A percentile compares a stretch with the other conserved stretches of the same genome.
Evolutionary conservation across 164 flowering plant genomes (phyloP).

Genomic region (Vitis vinifera): DNA sequence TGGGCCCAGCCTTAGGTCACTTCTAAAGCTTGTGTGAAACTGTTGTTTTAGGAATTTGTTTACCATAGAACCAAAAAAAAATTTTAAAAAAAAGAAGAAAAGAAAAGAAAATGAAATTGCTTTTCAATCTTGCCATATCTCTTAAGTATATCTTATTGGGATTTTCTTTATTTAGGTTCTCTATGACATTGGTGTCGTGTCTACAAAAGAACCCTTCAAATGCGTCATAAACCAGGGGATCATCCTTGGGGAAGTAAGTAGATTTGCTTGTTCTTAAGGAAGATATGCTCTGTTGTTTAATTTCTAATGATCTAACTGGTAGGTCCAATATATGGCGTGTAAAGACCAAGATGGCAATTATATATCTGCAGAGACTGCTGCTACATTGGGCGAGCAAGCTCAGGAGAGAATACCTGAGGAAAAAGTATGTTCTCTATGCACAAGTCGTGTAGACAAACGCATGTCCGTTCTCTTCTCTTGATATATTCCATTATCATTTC

Average conservation of each 20-base stretch:
- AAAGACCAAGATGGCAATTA: conserved; percentile 65
- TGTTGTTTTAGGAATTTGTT: neutral
- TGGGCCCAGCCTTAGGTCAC: no score
- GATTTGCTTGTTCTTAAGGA: conserved; percentile 8
- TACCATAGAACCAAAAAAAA: neutral
- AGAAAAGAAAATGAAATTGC: no score
- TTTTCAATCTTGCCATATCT: neutral
- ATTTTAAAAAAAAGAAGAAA: no score
- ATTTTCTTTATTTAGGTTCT: conserved; percentile 63
- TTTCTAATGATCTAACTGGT: conserved; percentile 32
- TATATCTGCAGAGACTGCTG: conserved; percentile 67
- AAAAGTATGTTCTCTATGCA: conserved; percentile 42
- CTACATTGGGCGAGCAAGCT: conserved; percentile 28
- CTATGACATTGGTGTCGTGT: conserved; percentile 89
- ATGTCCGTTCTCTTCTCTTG: neutral
- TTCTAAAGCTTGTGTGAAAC: no score
- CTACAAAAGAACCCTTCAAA: conserved; percentile 94
- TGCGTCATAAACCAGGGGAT: conserved; percentile 98
- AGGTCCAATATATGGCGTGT: conserved; percentile 83
- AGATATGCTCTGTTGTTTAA: conserved; percentile 2
- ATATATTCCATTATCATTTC: conserved; percentile 3
- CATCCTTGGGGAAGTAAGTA: conserved; percentile 92
- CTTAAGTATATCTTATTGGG: neutral
- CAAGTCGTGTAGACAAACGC: neutral
- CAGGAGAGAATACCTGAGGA: conserved; percentile 78